phyloP scores from a whole-genome alignment of 1,284 basidiomycete genomes.

The Leccinum pachyderme region DNA sequence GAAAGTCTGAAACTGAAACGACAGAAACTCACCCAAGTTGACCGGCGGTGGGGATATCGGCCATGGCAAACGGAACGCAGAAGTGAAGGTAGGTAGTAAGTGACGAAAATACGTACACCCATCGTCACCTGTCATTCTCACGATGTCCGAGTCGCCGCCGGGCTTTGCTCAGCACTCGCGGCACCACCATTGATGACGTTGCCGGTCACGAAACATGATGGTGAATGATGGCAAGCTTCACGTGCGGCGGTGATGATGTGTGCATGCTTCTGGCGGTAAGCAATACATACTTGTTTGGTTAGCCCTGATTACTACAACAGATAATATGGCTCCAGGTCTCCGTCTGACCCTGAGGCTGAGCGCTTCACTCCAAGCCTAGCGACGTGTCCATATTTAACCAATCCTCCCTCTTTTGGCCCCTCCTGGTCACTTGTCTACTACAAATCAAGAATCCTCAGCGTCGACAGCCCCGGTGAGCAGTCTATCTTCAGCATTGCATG shows the following conservation, averaged over 20 bases:
- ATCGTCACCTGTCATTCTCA: no score
- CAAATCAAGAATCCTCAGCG: slow-evolving; percentile 2
- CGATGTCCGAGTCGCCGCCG: no score
- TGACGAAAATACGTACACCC: no score
- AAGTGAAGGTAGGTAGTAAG: no score
- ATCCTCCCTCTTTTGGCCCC: not conserved
- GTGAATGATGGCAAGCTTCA: not conserved
- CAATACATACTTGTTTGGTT: slow-evolving; percentile 15
- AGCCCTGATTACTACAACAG: not conserved
- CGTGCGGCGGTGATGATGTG: not conserved
- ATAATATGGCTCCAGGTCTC: not conserved
- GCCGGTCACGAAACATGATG: not conserved
- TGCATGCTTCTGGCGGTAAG: not conserved
- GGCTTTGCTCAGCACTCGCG: not conserved
- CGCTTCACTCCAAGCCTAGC: not conserved
- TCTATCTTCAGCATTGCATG: not conserved
- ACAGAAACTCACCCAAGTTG: not conserved
- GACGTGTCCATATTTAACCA: slow-evolving; percentile 1
- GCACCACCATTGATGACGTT: not conserved
- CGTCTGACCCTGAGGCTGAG: not conserved
- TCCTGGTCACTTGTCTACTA: not conserved
- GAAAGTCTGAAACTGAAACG: slow-evolving; percentile 5
- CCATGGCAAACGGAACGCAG: no score
- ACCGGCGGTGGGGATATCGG: no score
- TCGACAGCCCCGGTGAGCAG: slow-evolving; percentile 10